These are phyloP conservation scores for Funneliformis mosseae DNA, from an alignment of 192 early-diverging fungal genomes.

Conservation along the genomic window DNA sequence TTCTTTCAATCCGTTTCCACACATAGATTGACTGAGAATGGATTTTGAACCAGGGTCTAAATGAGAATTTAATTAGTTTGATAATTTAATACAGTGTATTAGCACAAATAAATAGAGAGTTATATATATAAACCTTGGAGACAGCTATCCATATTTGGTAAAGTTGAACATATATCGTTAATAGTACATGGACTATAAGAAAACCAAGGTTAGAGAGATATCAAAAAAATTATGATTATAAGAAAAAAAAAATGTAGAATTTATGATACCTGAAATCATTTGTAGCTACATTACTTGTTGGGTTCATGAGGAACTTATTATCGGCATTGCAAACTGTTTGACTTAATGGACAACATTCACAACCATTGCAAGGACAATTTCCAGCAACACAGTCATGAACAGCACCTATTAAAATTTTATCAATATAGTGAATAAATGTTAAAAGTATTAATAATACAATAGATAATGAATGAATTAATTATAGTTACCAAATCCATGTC, in stretches of 20 bases:
- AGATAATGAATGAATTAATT: background rate
- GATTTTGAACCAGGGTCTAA: conserved; percentile 45
- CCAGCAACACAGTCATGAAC: conserved; percentile 81
- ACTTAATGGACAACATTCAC: conserved; percentile 74
- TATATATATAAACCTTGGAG: conserved; percentile 41
- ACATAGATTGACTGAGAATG: conserved; percentile 67
- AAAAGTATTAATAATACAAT: conserved; percentile 8
- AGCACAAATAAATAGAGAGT: conserved; percentile 21
- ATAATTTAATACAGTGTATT: background rate
- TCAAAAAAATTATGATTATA: conserved; percentile 25
- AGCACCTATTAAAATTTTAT: conserved; percentile 61
- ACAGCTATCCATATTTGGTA: conserved; percentile 36
- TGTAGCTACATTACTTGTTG: conserved; percentile 62
- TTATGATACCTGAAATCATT: conserved; percentile 67
- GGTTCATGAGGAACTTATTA: conserved; percentile 75
- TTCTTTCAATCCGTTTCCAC: conserved; percentile 94
- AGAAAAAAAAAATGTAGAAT: conserved; percentile 49
- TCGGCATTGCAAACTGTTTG: conserved; percentile 64
- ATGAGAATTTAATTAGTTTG: background rate
- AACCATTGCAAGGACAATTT: conserved; percentile 62
- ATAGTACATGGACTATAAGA: conserved; percentile 40
- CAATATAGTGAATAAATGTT: background rate
- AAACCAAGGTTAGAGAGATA: background rate
- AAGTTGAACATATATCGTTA: conserved; percentile 36
- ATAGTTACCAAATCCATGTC: conserved; percentile 69